A percentile compares a stretch with the other conserved stretches of the same genome.
These are phyloP conservation scores for Triticum timopheevii DNA, from an alignment of 176 grass and related monocot species.

Conservation along the genomic window DNA sequence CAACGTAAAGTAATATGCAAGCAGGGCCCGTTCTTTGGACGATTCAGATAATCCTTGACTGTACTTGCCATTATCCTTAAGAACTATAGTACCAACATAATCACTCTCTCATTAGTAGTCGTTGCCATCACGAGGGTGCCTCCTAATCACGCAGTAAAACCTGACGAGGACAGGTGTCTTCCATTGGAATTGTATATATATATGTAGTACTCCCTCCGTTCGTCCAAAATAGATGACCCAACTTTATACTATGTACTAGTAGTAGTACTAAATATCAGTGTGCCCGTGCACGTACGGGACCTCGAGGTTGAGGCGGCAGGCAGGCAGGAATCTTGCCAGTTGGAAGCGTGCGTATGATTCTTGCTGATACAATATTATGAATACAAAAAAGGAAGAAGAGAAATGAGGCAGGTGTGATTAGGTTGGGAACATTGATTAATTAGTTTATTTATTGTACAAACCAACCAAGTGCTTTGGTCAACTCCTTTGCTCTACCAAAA, in stretches of 20 bases:
- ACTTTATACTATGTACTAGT: too few relatives aligned
- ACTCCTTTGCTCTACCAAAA: not conserved
- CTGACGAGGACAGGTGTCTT: too few relatives aligned
- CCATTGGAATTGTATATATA: too few relatives aligned
- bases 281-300: too few relatives aligned
- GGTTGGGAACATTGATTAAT: not conserved
- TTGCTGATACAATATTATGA: not conserved
- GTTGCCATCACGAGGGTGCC: too few relatives aligned
- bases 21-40: not conserved
- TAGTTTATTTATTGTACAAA: not conserved
- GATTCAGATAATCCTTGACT: not conserved
- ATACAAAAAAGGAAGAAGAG: not conserved
- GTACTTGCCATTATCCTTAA: not conserved
- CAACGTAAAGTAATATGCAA: not conserved
- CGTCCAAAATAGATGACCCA: too few relatives aligned
- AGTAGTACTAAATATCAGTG: too few relatives aligned
- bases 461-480: slow-evolving; percentile 13
- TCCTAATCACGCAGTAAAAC: too few relatives aligned
- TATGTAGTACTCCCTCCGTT: too few relatives aligned
- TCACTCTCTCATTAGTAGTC: too few relatives aligned
- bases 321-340: not conserved
- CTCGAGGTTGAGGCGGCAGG: not conserved
- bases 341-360: not conserved
- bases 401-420: slow-evolving; percentile 1
- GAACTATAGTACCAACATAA: not conserved